These are phyloP conservation scores for Lachnellula suecica DNA, from an alignment of 2,329 filamentous ascomycete genomes.

Conservation along the genomic window DNA sequence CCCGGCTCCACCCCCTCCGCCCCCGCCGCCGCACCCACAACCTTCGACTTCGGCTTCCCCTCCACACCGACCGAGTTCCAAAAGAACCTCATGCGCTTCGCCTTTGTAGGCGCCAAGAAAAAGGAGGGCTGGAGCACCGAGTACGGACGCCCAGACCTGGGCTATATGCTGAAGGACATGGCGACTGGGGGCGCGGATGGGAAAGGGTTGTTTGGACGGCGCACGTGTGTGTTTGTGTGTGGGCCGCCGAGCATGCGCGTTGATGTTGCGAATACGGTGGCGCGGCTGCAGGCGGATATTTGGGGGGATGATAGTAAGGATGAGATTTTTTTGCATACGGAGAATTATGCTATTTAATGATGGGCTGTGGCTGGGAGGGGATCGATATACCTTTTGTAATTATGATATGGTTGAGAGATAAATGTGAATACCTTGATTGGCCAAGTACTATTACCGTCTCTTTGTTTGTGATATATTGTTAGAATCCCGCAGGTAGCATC, in stretches of 20 bases:
- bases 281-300: conserved; percentile 77
- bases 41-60: conserved; percentile 81
- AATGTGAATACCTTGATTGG: no score
- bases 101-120: conserved; percentile 71
- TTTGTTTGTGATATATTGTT: no score
- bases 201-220: conserved; percentile 69
- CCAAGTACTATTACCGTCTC: no score
- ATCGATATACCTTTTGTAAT: no score
- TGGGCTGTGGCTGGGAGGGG: no score
- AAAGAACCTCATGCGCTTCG: conserved; percentile 86
- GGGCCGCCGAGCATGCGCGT: conserved; percentile 85
- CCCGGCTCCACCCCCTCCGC: conserved; percentile 12
- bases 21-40: conserved; percentile 26
- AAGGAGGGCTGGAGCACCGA: conserved; percentile 87
- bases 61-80: conserved; percentile 84
- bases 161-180: conserved; percentile 82
- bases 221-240: conserved; percentile 90
- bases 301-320: conserved; percentile 77
- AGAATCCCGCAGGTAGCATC: no score
- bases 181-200: conserved; percentile 68
- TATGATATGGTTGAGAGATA: no score
- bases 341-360: conserved; percentile 84
- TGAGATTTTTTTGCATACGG: conserved; percentile 91
- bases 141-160: conserved; percentile 86
- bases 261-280: conserved; percentile 84